Base-by-base conservation (phyloP, 345 rosid species). In the Moricandia arvensis region DNA sequence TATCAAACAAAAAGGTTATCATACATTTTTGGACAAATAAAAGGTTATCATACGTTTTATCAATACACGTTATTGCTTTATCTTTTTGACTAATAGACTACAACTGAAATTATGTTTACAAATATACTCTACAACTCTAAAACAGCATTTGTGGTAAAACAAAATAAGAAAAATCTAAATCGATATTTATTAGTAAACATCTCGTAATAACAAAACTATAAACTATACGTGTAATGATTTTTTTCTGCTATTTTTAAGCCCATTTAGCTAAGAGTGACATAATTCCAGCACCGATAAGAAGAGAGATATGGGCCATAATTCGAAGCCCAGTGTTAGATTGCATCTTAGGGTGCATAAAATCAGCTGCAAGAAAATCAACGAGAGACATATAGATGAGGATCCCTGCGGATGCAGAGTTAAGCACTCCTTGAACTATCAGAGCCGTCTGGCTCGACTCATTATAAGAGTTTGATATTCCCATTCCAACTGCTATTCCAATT, bases 311-410 rank as follows among this genome's bases (percentile, higher is more conserved):
- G 1, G 85, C 70, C 12, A 82, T 84, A 31, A 85, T 68, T 59
- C 76, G 89, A 43, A 87, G 82, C 58, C 66, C 54, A 1, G 79
- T 62, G 69, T 79, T 86, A 62, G 57, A 62, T 66, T 78, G 83
- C 87, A 89, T 37, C 57, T 76, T 84, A 3, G 88, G 82, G 45
- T 71, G 86, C 89, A 81, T 73, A 59, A 87, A 83, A 59, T 87
- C 91, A 2, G 82, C 75, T 5, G 91, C 91, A 8, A 88, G 81
- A 70, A 90, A 86, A 71, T 88, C 91, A 4, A 90, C 96, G 0
- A 90, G 81, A 9, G 93, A 85, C 96, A 87, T 87, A 57, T 88
- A 87, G 2, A 87, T 90, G 21, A 90, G 80, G 34, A 90, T 87
- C 35, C 93, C 93, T 0, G 91, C 87, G 0, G 90, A 81, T 15